A percentile compares a stretch with the other conserved stretches of the same genome.
Evolutionary conservation across 805 yeast genomes (phyloP).

Genomic region (Torulaspora maleeae): DNA sequence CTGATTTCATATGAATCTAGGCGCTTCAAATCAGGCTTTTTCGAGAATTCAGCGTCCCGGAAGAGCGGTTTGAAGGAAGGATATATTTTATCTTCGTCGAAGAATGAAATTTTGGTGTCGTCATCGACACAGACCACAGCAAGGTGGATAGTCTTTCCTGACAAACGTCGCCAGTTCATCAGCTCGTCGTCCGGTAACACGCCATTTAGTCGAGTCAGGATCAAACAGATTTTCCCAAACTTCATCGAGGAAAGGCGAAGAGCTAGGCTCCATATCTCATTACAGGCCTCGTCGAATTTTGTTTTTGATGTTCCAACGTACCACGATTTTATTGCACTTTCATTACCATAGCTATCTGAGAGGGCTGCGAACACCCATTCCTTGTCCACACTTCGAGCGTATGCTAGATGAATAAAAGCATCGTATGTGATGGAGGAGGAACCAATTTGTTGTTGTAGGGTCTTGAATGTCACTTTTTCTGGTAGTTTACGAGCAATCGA

Average conservation of each 20-base stretch:
- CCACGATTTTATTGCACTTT: constrained; percentile 64
- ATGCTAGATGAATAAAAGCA: constrained; percentile 76
- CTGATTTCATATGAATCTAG: constrained; percentile 38
- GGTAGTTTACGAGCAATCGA: constrained; percentile 42
- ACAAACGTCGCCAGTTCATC: constrained; percentile 70
- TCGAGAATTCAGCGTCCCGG: constrained; percentile 23
- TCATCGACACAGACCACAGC: constrained; percentile 67
- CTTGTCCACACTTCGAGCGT: constrained; percentile 73
- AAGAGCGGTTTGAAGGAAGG: constrained; percentile 36
- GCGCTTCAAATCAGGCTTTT: constrained; percentile 13
- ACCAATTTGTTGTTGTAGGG: constrained; percentile 33
- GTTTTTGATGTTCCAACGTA: constrained; percentile 38
- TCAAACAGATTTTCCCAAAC: constrained; percentile 53
- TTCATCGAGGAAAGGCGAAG: constrained; percentile 39
- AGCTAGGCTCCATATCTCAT: constrained; percentile 63
- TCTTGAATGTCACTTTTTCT: constrained; percentile 40
- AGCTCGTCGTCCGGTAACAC: constrained; percentile 78
- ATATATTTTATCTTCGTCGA: constrained; percentile 32
- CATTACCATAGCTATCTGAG: constrained; percentile 77
- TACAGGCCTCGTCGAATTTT: constrained; percentile 53
- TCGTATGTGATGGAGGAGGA: constrained; percentile 42
- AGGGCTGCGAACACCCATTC: constrained; percentile 86
- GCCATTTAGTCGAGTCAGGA: constrained; percentile 65
- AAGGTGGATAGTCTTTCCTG: constrained; percentile 55
- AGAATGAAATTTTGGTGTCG: constrained; percentile 45